These are phyloP conservation scores for Crithidia mellificae DNA, from an alignment of 208 protist species.

Conservation along the genomic window DNA sequence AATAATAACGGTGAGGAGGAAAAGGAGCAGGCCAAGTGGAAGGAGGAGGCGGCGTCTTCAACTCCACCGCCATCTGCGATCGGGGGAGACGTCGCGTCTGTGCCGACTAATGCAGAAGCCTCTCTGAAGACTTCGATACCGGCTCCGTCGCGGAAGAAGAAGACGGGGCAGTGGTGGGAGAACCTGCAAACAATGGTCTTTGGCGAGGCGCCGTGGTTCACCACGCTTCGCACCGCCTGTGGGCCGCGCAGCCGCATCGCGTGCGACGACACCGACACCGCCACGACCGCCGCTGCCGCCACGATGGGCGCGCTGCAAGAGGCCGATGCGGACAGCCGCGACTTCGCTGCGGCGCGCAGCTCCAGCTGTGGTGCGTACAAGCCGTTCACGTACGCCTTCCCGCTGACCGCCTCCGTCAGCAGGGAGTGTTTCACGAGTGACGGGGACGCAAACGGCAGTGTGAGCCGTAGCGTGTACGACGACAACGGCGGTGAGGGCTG, in stretches of 20 bases:
- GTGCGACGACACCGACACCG: conserved; percentile 2
- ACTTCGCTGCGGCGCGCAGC: too few species aligned
- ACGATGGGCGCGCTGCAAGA: too few species aligned
- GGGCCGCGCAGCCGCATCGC: conserved; percentile 14
- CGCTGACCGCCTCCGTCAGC: neutral
- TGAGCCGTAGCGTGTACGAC: too few species aligned
- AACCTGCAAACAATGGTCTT: conserved; percentile 15
- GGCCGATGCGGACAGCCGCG: too few species aligned
- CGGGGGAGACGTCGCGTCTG: too few species aligned
- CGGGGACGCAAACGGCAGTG: neutral
- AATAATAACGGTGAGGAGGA: too few species aligned
- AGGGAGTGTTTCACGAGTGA: neutral
- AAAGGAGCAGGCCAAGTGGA: neutral
- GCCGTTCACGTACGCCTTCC: neutral
- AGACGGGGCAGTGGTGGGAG: neutral
- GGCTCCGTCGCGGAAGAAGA: too few species aligned
- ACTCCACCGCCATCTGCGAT: too few species aligned
- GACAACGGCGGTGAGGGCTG: too few species aligned
- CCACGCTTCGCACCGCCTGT: neutral
- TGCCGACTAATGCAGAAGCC: too few species aligned
- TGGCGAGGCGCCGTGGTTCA: conserved; percentile 32
- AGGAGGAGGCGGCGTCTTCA: too few species aligned
- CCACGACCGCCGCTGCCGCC: neutral
- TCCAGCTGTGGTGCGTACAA: neutral
- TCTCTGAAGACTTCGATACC: too few species aligned